Evolutionary conservation across 306 rosid species (phyloP), one percentile per base, ranked within the genome.

Genomic region (Rosa chinensis): DNA sequence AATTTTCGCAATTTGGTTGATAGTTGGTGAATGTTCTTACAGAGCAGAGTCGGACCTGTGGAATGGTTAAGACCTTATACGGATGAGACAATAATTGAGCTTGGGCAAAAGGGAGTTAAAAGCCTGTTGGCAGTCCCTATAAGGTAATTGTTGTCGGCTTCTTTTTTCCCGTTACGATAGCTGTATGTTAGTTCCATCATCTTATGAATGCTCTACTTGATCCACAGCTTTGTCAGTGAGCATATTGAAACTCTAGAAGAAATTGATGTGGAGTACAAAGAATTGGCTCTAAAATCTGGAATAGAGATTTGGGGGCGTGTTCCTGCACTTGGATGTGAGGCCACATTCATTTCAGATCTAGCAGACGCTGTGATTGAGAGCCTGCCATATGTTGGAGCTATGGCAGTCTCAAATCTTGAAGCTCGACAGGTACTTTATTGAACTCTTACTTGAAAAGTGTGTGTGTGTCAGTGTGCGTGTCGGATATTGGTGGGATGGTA

Each of bases 11-110:
- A 76, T 35, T 25, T 77, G 78, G 55, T 77, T 85, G 73, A 69
- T 74, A 52, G 52, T 66, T 52, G 76, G 40, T 63, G 50, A 78
- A 75, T 83, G 71, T 61, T 81, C 66, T 76, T 83, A 75, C 98
- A 95, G 99, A 95, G 98, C 85, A 89, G 99, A 86, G 99, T 95
- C 81, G 99, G 99, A 74, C 99, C 99, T 5, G 99, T 95, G 81
- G 99, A 95, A 84, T 95, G 99, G 99, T 83, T 95, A 82, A 95
- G 90, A 82, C 99, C 99, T n/a, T 95, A 95, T 66, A 95, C 99
- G 4, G 99, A 95, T 69, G 98, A 93, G 75, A 95, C 99, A 67
- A 91, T 93, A 83, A 66, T 95, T 87, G 99, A 95, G 81, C 98
- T 95, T 55, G 99, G 99, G 71, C 82, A 89, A 85, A 91, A 78